These are phyloP conservation scores for Neurospora sp. DNA, from an alignment of 495 filamentous ascomycete species.

Conservation along the genomic window DNA sequence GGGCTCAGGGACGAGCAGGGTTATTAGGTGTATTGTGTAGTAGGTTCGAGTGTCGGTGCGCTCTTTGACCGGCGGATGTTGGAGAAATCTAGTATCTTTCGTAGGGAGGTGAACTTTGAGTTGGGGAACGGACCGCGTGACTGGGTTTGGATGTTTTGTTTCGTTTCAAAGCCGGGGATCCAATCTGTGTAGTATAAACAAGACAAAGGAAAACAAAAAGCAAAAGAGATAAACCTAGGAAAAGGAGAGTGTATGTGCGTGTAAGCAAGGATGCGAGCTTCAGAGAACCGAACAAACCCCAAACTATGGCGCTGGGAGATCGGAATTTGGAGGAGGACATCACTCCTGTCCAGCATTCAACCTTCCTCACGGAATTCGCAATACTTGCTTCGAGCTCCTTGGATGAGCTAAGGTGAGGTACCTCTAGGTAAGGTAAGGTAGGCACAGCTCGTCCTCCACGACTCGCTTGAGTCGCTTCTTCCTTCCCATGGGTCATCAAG, in stretches of 20 bases:
- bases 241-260: background rate
- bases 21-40: background rate
- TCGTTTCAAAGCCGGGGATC: background rate
- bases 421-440: background rate
- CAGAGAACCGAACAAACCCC: too few species aligned
- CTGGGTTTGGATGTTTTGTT: background rate
- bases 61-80: background rate
- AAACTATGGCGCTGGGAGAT: too few species aligned
- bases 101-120: background rate
- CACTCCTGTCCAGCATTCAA: background rate
- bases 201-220: too few species aligned
- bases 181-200: background rate
- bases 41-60: background rate
- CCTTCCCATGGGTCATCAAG: background rate
- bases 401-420: background rate
- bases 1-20: background rate
- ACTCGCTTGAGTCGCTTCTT: background rate
- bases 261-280: too few species aligned
- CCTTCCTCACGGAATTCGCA: background rate
- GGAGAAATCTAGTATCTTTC: background rate
- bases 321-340: too few species aligned
- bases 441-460: background rate
- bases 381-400: background rate
- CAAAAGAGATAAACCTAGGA: background rate
- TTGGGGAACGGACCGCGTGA: background rate